A percentile compares a stretch with the other conserved stretches of the same genome.
These are phyloP conservation scores for Luzula sylvatica DNA, from an alignment of 176 grass and related monocot genomes.

Conservation along the genomic window DNA sequence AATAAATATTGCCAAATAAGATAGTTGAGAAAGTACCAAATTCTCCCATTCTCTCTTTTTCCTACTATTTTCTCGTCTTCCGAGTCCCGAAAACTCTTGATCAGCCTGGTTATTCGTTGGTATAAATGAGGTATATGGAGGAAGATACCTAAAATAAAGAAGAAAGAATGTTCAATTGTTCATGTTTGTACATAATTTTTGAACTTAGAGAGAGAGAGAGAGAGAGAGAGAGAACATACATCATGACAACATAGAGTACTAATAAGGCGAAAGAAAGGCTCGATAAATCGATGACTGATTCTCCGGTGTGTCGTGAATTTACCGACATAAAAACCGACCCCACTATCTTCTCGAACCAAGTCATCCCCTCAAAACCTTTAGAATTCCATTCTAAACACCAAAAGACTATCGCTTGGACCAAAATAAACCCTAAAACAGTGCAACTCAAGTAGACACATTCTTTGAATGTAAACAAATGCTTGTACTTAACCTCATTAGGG, in stretches of 20 bases:
- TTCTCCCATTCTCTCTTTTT: conserved; percentile 32
- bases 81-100: not conserved
- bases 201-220: not conserved
- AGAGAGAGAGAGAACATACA: conserved; percentile 43
- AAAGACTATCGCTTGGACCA: conserved; percentile 48
- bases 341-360: conserved; percentile 44
- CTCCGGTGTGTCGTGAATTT: conserved; percentile 74
- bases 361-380: conserved; percentile 33
- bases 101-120: conserved; percentile 9
- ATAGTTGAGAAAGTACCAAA: conserved; percentile 50
- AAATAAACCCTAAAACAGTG: conserved; percentile 41
- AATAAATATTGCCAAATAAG: conserved; percentile 48
- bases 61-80: conserved; percentile 18
- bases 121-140: conserved; percentile 42
- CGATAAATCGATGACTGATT: conserved; percentile 51
- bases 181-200: not conserved
- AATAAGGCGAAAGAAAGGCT: conserved; percentile 39
- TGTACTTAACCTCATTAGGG: conserved; percentile 23
- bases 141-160: conserved; percentile 41
- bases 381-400: conserved; percentile 53
- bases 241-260: conserved; percentile 55
- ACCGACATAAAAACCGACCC: conserved; percentile 38
- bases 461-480: conserved; percentile 38
- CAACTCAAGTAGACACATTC: conserved; percentile 30
- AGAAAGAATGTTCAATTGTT: not conserved